Conservation (phyloP, 257 asterid genomes). For the Jasminum sambac region DNA sequence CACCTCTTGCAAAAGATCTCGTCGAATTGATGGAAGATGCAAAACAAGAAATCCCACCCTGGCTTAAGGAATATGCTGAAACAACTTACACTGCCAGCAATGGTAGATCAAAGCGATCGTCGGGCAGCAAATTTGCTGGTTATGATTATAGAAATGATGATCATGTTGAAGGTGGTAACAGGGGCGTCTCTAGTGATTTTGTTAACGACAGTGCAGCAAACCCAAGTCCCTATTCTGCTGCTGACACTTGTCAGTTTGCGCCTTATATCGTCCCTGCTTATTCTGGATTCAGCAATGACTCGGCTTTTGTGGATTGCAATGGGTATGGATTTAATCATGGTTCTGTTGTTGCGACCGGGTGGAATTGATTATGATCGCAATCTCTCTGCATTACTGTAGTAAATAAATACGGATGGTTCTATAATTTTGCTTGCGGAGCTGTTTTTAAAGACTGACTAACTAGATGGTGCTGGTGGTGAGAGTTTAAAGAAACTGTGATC, state of each 20-base stretch:
- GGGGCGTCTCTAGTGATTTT: slow-evolving; percentile 27
- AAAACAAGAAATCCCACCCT: slow-evolving; percentile 55
- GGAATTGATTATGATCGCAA: slow-evolving; percentile 29
- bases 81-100: slow-evolving; percentile 24
- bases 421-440: background rate
- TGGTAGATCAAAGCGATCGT: slow-evolving; percentile 26
- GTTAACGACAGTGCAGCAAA: slow-evolving; percentile 21
- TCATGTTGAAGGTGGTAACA: slow-evolving; percentile 7
- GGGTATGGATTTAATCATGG: slow-evolving; percentile 19
- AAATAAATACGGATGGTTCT: background rate
- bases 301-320: slow-evolving; percentile 15
- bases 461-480: background rate
- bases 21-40: slow-evolving; percentile 63
- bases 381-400: background rate
- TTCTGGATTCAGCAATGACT: background rate
- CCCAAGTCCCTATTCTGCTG: slow-evolving; percentile 15
- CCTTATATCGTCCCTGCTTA: slow-evolving; percentile 17
- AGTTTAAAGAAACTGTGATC: background rate
- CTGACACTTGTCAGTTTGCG: slow-evolving; percentile 12
- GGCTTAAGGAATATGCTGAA: slow-evolving; percentile 51
- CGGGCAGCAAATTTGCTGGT: slow-evolving; percentile 33
- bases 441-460: background rate
- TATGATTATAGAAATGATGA: slow-evolving; percentile 27
- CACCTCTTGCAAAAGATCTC: slow-evolving; percentile 49
- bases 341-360: slow-evolving; percentile 39